Percentiles rank a stretch among this genome's conserved stretches.
Conservation (phyloP, 257 asterid genomes). For the Solanum clarkiae region DNA sequence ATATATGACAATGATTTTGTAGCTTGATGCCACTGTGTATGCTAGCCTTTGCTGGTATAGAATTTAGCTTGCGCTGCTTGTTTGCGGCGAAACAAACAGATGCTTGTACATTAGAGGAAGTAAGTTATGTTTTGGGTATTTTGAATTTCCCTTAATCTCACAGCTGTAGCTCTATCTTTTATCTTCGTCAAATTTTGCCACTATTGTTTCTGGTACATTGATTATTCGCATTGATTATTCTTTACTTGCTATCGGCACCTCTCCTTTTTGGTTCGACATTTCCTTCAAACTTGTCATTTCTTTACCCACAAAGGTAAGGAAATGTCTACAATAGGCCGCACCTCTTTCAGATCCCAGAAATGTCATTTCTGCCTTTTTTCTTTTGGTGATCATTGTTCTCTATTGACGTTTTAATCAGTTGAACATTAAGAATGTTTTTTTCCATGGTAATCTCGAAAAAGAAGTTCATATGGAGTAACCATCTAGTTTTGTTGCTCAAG, state of each 20-base stretch:
- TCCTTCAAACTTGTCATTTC: background rate
- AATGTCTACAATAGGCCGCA: too few species aligned
- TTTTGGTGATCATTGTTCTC: too few species aligned
- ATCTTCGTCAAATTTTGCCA: background rate
- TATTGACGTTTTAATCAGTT: too few species aligned
- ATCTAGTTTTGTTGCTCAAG: too few species aligned
- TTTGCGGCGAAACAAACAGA: background rate
- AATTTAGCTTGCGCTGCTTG: background rate
- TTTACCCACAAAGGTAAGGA: too few species aligned
- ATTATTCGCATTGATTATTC: background rate
- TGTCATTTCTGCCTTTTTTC: too few species aligned
- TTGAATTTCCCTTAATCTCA: background rate
- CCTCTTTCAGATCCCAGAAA: too few species aligned
- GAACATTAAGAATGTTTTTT: too few species aligned
- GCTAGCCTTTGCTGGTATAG: background rate
- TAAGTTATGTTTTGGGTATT: background rate
- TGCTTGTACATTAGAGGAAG: background rate
- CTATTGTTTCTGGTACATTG: background rate
- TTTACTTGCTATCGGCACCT: background rate
- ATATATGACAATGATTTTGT: background rate
- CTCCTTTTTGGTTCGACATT: background rate
- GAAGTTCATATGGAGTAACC: too few species aligned
- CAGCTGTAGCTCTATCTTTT: background rate
- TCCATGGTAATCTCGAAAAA: too few species aligned
- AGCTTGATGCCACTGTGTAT: background rate